Base-by-base conservation (phyloP, 768 basidiomycete species). In the Boletus subcaerulescens region DNA sequence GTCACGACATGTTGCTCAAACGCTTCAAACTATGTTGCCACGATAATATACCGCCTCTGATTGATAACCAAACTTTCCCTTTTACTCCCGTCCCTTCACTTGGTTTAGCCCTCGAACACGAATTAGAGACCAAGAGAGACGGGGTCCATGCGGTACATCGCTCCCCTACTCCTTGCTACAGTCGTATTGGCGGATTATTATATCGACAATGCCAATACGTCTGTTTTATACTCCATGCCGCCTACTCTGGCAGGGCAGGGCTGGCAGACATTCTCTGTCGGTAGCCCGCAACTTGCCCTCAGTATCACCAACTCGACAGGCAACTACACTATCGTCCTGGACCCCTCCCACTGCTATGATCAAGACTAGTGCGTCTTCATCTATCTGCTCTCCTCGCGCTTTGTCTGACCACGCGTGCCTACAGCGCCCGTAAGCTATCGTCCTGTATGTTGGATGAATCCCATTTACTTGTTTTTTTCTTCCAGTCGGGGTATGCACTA, bases 311-410 rank as follows among this genome's bases (percentile, higher is more conserved):
- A 66, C 24, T 56, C 57, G 35, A 66, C 61, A 3, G 66, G 66
- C 33, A 59, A 52, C 45, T 56, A 57, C 18, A 52, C 38, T 3
- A 56, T 68, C 35, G 4, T 24, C 31, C 47, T 68, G 26, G 53
- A 63, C 45, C 31, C 64, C 2, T 60, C 64, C 1, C 18, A 56
- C 3, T 66, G 65, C 40, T 68, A 65, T 14, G 46, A 68, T 31
- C 38, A 60, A 32, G 65, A 68, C 43, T 68, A 68, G 66, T 67
- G 45, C n/a, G 66, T 60, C 11, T 15, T 31, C 10, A 7, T 44
- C 32, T 35, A 42, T 26, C 3, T 12, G 3, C 29, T 48, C 14
- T 10, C 48, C 9, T n/a, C 4, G 39, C 0, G n/a, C n/a, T 5
- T 36, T 24, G 36, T 33, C 55, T 55, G 45, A 62, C 50, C 17